A percentile compares a stretch with the other conserved stretches of the same genome.
These are phyloP conservation scores for Botrytis hyacinthi DNA, from an alignment of 2,329 filamentous ascomycete genomes.

Conservation along the genomic window DNA sequence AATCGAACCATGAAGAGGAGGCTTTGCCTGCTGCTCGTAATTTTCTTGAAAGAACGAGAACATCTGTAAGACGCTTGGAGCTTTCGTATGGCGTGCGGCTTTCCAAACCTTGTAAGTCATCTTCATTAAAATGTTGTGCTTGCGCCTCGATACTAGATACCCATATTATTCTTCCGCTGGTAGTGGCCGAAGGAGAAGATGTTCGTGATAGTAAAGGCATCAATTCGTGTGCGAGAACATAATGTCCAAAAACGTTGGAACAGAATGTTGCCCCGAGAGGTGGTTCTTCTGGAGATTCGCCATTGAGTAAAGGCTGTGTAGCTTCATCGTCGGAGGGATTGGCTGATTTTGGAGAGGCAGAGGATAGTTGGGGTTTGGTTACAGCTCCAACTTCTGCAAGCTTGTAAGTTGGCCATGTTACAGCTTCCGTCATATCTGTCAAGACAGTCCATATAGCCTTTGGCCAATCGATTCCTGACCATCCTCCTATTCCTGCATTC, in stretches of 20 bases:
- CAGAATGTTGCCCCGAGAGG: constrained; percentile 79
- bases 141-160: constrained; percentile 75
- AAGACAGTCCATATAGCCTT: constrained; percentile 51
- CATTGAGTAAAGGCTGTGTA: constrained; percentile 34
- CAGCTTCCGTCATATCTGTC: constrained; percentile 62
- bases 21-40: constrained; percentile 61
- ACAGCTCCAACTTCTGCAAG: constrained; percentile 53
- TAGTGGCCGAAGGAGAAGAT: constrained; percentile 28
- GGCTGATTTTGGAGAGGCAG: not conserved
- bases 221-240: constrained; percentile 79
- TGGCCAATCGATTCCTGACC: constrained; percentile 73
- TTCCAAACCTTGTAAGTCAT: constrained; percentile 74
- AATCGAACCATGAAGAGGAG: constrained; percentile 55
- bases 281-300: constrained; percentile 46
- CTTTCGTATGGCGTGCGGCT: constrained; percentile 71
- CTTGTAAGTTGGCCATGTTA: constrained; percentile 80
- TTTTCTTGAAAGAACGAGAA: constrained; percentile 71
- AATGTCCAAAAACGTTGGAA: constrained; percentile 94
- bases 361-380: constrained; percentile 51
- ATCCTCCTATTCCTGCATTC: constrained; percentile 88
- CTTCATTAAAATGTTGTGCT: constrained; percentile 50
- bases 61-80: constrained; percentile 82
- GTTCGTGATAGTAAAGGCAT: constrained; percentile 61
- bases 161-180: constrained; percentile 67
- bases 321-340: constrained; percentile 23